phyloP scores from a whole-genome alignment of 2,329 filamentous ascomycete genomes.

The Talaromyces rugulosus region DNA sequence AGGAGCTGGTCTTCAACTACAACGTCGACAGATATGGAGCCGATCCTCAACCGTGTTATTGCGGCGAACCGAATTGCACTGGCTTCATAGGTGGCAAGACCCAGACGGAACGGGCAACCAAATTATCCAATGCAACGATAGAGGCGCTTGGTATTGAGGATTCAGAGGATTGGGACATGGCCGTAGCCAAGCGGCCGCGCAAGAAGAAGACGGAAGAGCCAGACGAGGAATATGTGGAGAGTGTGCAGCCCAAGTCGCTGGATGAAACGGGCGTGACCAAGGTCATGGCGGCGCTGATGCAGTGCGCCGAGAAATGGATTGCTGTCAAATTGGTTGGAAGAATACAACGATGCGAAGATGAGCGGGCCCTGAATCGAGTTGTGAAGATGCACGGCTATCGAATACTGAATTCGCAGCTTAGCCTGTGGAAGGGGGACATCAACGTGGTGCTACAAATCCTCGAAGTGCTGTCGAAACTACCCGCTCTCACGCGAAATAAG shows the following conservation, averaged over 20 bases:
- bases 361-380: conserved; percentile 79
- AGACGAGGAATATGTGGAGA: conserved; percentile 93
- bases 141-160: conserved; percentile 95
- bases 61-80: conserved; percentile 87
- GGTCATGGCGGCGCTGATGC: conserved; percentile 94
- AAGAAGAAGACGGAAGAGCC: conserved; percentile 91
- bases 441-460: conserved; percentile 88
- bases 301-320: conserved; percentile 99
- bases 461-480: conserved; percentile 82
- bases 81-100: conserved; percentile 97
- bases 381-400: conserved; percentile 97
- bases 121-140: conserved; percentile 81
- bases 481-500: conserved; percentile 91
- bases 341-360: conserved; percentile 81
- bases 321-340: conserved; percentile 88
- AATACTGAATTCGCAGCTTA: conserved; percentile 82
- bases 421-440: conserved; percentile 80
- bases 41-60: conserved; percentile 95
- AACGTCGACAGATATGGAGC: conserved; percentile 98
- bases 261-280: conserved; percentile 82
- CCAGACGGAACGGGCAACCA: conserved; percentile 91
- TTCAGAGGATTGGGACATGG: conserved; percentile 84
- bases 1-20: conserved; percentile 98
- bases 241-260: conserved; percentile 72
- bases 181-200: conserved; percentile 81